Evolutionary conservation across 768 basidiomycete genomes (phyloP).

Genomic region (Collybiopsis confluens): DNA sequence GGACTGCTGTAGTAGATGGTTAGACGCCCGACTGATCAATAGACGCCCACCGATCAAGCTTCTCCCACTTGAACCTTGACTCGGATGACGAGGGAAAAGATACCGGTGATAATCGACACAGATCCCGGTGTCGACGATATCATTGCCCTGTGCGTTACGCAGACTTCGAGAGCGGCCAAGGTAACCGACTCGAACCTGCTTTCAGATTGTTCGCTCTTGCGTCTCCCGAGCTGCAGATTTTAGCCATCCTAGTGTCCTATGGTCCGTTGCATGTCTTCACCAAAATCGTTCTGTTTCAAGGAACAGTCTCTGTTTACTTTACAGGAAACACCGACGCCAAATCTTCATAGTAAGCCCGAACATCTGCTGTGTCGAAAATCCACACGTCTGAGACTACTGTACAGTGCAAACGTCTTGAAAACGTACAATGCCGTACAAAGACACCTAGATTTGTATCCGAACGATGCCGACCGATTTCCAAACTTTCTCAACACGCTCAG

Average conservation of each 20-base stretch:
- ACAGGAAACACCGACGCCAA: constrained; percentile 70
- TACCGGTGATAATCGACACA: constrained; percentile 76
- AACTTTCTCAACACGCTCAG: constrained; percentile 49
- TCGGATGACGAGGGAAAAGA: constrained; percentile 24
- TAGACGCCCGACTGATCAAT: too few species aligned
- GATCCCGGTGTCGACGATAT: constrained; percentile 86
- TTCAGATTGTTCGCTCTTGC: constrained; percentile 70
- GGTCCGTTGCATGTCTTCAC: constrained; percentile 38
- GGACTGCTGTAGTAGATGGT: too few species aligned
- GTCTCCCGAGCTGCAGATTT: constrained; percentile 78
- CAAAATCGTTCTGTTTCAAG: constrained; percentile 4
- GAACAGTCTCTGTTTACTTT: not conserved
- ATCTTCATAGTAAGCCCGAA: constrained; percentile 51
- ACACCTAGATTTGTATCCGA: constrained; percentile 53
- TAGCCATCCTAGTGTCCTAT: constrained; percentile 73
- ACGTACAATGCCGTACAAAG: constrained; percentile 63
- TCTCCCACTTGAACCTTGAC: not conserved
- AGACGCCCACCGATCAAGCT: too few species aligned
- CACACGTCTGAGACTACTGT: not conserved
- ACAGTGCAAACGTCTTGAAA: constrained; percentile 71
- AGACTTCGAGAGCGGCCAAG: too few species aligned
- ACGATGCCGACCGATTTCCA: constrained; percentile 52
- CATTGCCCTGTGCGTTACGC: constrained; percentile 61
- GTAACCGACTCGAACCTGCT: not conserved
- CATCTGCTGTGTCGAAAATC: constrained; percentile 2